phyloP scores from a whole-genome alignment of 495 filamentous ascomycete species.

The Oleoguttula mirabilis region DNA sequence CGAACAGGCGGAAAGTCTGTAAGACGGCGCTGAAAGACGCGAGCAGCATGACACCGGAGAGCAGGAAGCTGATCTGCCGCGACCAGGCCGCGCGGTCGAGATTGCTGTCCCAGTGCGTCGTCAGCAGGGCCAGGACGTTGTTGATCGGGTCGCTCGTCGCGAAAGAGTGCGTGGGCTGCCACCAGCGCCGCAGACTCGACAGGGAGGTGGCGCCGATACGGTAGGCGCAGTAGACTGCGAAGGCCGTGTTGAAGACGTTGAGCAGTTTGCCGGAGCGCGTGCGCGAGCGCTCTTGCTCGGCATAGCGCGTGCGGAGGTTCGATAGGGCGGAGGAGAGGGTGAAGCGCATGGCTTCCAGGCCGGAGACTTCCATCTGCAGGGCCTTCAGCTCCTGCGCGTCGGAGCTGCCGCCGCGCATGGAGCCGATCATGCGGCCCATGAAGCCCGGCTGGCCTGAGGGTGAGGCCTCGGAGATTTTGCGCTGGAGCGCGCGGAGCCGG shows the following conservation, averaged over 20 bases:
- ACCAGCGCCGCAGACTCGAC: constrained; percentile 45
- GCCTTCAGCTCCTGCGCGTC: constrained; percentile 52
- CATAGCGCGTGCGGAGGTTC: constrained; percentile 43
- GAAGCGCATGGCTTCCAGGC: constrained; percentile 61
- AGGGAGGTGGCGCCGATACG: constrained; percentile 56
- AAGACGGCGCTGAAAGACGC: constrained; percentile 63
- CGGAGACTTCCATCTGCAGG: constrained; percentile 62
- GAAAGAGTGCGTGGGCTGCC: constrained; percentile 39
- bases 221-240: constrained; percentile 66
- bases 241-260: constrained; percentile 44
- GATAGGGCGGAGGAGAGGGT: constrained; percentile 50
- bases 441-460: constrained; percentile 43
- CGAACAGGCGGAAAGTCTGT: constrained; percentile 63
- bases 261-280: constrained; percentile 50
- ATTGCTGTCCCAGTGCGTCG: constrained; percentile 58
- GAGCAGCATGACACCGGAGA: constrained; percentile 65
- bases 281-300: constrained; percentile 47
- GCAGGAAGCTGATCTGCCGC: constrained; percentile 62
- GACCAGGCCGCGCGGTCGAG: constrained; percentile 63
- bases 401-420: constrained; percentile 43
- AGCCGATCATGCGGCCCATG: constrained; percentile 54
- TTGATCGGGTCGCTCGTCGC: constrained; percentile 65
- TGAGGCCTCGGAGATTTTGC: constrained; percentile 34
- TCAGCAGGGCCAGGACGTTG: constrained; percentile 59
- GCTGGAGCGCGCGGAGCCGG: constrained; percentile 52